Percentiles rank a stretch among this genome's conserved stretches.
Conservation (phyloP, 495 filamentous ascomycete species). For the Cercophora sp. region DNA sequence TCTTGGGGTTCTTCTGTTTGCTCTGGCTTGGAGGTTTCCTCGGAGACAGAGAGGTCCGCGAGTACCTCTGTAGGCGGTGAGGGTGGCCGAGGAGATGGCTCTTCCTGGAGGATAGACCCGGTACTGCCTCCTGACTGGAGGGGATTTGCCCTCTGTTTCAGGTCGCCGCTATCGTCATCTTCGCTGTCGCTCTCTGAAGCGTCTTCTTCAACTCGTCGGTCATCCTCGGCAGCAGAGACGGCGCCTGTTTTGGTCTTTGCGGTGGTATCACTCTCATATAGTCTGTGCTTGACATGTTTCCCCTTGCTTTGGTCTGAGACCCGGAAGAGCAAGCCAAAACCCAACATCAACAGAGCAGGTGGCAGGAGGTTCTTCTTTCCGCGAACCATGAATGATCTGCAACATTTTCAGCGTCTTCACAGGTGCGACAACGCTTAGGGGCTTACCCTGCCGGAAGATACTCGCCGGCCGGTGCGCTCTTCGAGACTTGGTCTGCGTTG, state of each 20-base stretch:
- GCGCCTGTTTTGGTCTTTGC: constrained; percentile 8
- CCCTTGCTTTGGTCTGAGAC: constrained; percentile 84
- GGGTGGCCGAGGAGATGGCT: background rate
- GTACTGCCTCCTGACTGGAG: constrained; percentile 36
- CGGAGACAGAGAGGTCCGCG: constrained; percentile 27
- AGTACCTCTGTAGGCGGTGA: constrained; percentile 27
- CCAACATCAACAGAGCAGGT: constrained; percentile 80
- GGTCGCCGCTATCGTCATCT: constrained; percentile 32
- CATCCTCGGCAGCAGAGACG: constrained; percentile 25
- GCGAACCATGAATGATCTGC: constrained; percentile 63
- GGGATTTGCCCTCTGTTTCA: constrained; percentile 37
- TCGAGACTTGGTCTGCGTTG: constrained; percentile 78
- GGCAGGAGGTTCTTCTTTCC: constrained; percentile 89
- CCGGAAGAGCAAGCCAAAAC: constrained; percentile 81
- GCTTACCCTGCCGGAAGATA: constrained; percentile 61
- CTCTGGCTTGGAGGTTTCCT: constrained; percentile 11
- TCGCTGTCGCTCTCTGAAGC: constrained; percentile 34
- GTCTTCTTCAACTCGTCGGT: constrained; percentile 25
- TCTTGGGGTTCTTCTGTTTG: constrained; percentile 17
- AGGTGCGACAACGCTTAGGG: background rate
- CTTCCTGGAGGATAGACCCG: background rate
- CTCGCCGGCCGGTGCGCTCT: constrained; percentile 73
- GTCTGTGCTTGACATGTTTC: constrained; percentile 70
- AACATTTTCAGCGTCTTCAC: background rate
- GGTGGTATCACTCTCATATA: constrained; percentile 45